Conservation (phyloP, 2,329 filamentous ascomycete species). For the Penicillium concentricum region DNA sequence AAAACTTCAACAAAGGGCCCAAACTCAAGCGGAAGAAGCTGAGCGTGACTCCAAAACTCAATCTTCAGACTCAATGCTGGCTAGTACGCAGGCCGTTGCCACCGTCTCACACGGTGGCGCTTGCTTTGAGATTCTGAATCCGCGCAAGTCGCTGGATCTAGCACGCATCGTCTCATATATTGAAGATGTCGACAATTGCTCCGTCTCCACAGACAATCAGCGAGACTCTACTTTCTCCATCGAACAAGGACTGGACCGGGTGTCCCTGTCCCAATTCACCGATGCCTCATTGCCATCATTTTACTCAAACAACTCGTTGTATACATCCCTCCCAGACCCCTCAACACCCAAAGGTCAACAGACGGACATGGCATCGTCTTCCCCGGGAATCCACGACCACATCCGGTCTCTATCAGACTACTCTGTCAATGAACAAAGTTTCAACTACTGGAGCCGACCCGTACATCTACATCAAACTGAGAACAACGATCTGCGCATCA, state of each 20-base stretch:
- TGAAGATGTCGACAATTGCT: slow-evolving; percentile 33
- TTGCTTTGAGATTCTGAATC: slow-evolving; percentile 41
- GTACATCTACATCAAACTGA: background rate
- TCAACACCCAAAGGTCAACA: slow-evolving; percentile 13
- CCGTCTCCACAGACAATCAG: slow-evolving; percentile 14
- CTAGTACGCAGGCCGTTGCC: slow-evolving; percentile 24
- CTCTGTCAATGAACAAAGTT: slow-evolving; percentile 13
- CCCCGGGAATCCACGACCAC: slow-evolving; percentile 17
- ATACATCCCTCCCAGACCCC: slow-evolving; percentile 10
- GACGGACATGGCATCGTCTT: slow-evolving; percentile 20
- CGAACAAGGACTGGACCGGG: slow-evolving; percentile 19
- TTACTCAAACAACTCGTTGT: slow-evolving; percentile 23
- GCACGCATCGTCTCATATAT: slow-evolving; percentile 38
- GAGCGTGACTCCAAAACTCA: slow-evolving; percentile 12
- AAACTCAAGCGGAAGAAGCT: slow-evolving; percentile 20
- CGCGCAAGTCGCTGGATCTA: slow-evolving; percentile 36
- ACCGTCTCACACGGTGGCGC: slow-evolving; percentile 37
- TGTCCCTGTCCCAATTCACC: slow-evolving; percentile 25
- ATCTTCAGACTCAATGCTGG: slow-evolving; percentile 30
- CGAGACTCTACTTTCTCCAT: slow-evolving; percentile 26
- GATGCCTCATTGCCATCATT: slow-evolving; percentile 25
- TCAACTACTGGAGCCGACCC: slow-evolving; percentile 13
- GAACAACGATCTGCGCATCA: background rate
- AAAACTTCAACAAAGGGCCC: slow-evolving; percentile 24
- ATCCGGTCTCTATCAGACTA: slow-evolving; percentile 24